Conservation (phyloP, 2,329 filamentous ascomycete species). For the Neonectria magnoliae region DNA sequence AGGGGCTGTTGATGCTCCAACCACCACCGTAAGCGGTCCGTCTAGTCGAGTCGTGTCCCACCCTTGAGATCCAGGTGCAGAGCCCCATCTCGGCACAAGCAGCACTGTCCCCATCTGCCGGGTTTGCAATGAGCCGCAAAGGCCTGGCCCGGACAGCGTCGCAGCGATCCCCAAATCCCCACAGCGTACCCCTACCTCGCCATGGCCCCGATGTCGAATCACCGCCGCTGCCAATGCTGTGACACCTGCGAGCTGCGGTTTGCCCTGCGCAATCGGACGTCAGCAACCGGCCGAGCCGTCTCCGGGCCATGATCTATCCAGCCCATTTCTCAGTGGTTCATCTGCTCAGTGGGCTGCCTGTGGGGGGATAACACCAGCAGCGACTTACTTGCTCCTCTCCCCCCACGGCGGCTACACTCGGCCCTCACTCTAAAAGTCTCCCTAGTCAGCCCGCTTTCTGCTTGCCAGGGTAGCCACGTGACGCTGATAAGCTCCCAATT, state of each 20-base stretch:
- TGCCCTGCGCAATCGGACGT: slow-evolving; percentile 16
- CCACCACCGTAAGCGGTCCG: neutral
- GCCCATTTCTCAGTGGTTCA: slow-evolving; percentile 9
- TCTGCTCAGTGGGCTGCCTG: neutral
- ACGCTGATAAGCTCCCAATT: slow-evolving; percentile 41
- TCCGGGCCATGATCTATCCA: slow-evolving; percentile 7
- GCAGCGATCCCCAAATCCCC: slow-evolving; percentile 11
- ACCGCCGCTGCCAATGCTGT: neutral
- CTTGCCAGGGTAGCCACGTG: slow-evolving; percentile 35
- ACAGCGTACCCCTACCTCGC: neutral
- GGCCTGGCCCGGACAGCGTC: neutral
- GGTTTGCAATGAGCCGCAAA: slow-evolving; percentile 17
- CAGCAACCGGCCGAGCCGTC: slow-evolving; percentile 7
- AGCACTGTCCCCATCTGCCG: neutral
- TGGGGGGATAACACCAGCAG: neutral
- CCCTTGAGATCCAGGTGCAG: neutral
- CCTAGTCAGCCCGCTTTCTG: slow-evolving; percentile 9
- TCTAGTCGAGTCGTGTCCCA: slow-evolving; percentile 1
- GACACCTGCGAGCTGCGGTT: neutral
- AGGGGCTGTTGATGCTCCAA: neutral
- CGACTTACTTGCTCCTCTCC: slow-evolving; percentile 17
- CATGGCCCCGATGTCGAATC: neutral
- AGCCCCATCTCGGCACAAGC: slow-evolving; percentile 7
- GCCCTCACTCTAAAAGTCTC: slow-evolving; percentile 26
- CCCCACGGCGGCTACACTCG: slow-evolving; percentile 42